Percentiles rank a stretch among this genome's conserved stretches.
phyloP scores from a whole-genome alignment of 108 stramenopile species.

The Parmales sp. region DNA sequence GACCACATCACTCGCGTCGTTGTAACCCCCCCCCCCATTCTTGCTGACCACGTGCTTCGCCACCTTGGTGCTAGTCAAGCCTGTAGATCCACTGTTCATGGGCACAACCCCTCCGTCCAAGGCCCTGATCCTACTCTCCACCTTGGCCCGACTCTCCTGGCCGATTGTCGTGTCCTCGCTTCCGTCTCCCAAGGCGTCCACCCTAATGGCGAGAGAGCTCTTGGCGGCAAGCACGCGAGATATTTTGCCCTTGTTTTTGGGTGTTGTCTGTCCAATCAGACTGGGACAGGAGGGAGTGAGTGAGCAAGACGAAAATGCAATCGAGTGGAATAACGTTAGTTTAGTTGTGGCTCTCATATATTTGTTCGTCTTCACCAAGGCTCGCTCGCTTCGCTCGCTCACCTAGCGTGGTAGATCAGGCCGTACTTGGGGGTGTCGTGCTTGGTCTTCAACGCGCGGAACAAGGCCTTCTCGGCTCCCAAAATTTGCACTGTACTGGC shows the following conservation, averaged over 20 bases:
- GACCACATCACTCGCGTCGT: conserved; percentile 16
- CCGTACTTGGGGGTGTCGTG: conserved; percentile 99
- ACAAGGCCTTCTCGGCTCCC: conserved; percentile 99
- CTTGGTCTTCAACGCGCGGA: conserved; percentile 98
- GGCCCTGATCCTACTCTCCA: conserved; percentile 96
- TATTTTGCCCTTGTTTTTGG: conserved; percentile 99
- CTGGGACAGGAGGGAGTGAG: conserved; percentile 95
- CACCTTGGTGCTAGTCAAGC: conserved; percentile 97
- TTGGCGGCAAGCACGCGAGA: conserved; percentile 98
- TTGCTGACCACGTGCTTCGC: conserved; percentile 85
- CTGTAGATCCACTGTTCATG: too few relatives aligned
- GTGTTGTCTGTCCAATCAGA: too few relatives aligned
- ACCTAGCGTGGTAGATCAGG: conserved; percentile 96
- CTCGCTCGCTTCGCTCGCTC: too few relatives aligned
- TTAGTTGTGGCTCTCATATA: too few relatives aligned
- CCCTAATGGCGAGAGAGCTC: conserved; percentile 95
- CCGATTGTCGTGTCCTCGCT: conserved; percentile 87
- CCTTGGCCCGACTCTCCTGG: conserved; percentile 93
- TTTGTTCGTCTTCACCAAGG: too few relatives aligned
- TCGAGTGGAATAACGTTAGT: too few relatives aligned
- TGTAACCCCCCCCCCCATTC: conserved; percentile 50
- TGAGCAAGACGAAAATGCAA: too few relatives aligned
- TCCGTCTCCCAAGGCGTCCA: conserved; percentile 93
- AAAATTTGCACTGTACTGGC: conserved; percentile 98
- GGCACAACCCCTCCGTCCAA: conserved; percentile 97